phyloP scores from a whole-genome alignment of 2,329 filamentous ascomycete species.

The Colletotrichum sp. region DNA sequence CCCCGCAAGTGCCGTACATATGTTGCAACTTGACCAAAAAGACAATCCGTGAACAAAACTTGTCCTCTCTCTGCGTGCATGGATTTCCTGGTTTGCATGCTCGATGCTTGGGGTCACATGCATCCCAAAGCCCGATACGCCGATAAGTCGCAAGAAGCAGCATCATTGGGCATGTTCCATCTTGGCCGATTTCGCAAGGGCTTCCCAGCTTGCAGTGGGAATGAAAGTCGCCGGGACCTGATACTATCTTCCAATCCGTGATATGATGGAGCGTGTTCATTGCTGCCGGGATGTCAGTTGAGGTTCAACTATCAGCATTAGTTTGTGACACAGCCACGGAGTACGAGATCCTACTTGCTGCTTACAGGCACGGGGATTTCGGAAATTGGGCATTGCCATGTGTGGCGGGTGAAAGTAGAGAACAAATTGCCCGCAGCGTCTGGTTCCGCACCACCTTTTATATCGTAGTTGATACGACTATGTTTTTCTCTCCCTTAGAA shows the following conservation, averaged over 20 bases:
- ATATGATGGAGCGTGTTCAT: neutral
- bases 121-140: neutral
- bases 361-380: neutral
- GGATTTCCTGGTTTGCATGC: neutral
- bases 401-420: neutral
- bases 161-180: neutral
- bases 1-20: neutral
- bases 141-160: neutral
- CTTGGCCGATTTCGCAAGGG: neutral
- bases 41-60: neutral
- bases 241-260: neutral
- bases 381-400: neutral
- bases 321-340: neutral
- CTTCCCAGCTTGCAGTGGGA: neutral
- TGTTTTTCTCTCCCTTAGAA: neutral
- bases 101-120: neutral
- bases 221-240: neutral
- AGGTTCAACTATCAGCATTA: neutral
- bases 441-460: neutral
- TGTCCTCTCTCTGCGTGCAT: neutral
- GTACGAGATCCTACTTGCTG: neutral
- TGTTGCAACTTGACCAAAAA: neutral
- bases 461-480: neutral
- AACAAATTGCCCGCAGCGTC: neutral
- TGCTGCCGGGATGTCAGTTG: neutral